Evolutionary conservation across 768 basidiomycete species (phyloP), one percentile per base, ranked within the genome.

Genomic region (Aureoboletus auriporus): DNA sequence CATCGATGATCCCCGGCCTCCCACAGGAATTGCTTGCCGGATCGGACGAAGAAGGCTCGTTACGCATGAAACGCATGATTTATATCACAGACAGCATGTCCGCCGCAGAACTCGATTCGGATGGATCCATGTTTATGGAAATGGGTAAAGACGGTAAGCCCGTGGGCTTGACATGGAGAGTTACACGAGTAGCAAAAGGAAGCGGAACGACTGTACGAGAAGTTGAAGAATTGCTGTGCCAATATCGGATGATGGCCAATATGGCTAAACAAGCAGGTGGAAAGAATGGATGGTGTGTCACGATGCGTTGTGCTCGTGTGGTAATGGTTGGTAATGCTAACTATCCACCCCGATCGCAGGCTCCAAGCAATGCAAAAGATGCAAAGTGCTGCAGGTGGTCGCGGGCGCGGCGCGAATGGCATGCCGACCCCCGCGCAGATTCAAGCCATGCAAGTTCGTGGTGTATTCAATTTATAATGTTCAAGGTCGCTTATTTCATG

Each of bases 11-110:
- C 51, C 96, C 96, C 4, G 96, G 96, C 26, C 79, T 99, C 53
- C 89, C 92, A 11, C 89, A 93, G 57, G 92, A 91, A 37, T 71
- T 98, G 57, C 77, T 97, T 48, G 86, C 89, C 60, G 94, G 92
- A 26, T 88, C 86, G 23, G 95, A 97, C 61, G 94, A 97, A 67
- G 95, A 99, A 58, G 92, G 90, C 28, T 80, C 86, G 6, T 64
- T 78, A 50, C 86, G 92, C 48, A 84, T 99, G 83, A 97, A 97
- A 70, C 85, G 94, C 50, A 92, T 99, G 89, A 90, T 97, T 59
- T 98, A 87, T 71, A 98, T 99, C 61, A 96, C 93, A 10, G 96
- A 99, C 67, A 92, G 90, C 61, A 99, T 99, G 96, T 91, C 91
- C 42, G 83, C 89, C 31, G 69, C 70, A 46, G 96, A 99, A 68